Conservation (phyloP, 176 grass and related monocot genomes). For the bread wheat (Triticum aestivum) region DNA sequence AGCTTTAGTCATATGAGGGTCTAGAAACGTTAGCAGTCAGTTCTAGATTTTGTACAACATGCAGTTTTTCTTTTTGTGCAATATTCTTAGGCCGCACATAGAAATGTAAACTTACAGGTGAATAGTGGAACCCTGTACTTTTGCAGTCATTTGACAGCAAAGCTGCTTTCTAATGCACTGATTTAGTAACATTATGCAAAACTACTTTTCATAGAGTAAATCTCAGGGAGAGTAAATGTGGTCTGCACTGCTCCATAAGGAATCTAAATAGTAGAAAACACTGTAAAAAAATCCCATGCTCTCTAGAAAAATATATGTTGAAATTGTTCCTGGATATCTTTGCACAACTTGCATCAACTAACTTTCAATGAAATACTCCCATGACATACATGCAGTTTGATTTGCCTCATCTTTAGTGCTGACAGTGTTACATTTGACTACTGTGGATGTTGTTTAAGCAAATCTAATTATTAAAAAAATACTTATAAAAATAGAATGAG, state of each 20-base stretch:
- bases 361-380: not conserved
- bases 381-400: not conserved
- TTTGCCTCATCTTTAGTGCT: not conserved
- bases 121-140: not conserved
- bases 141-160: not conserved
- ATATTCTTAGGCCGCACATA: not conserved
- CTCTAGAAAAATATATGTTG: constrained; percentile 1
- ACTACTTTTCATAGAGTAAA: not conserved
- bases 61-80: not conserved
- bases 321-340: constrained; percentile 1
- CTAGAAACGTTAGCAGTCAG: constrained; percentile 2
- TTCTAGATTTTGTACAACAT: not conserved
- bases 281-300: not conserved
- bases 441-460: not conserved
- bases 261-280: not conserved
- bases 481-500: not conserved
- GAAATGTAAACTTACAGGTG: not conserved
- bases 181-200: not conserved
- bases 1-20: not conserved
- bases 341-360: not conserved
- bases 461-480: not conserved
- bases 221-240: not conserved
- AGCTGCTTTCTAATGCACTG: not conserved
- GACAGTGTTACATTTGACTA: constrained; percentile 3
- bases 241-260: not conserved